Evolutionary conservation across 176 grass and related monocot species (phyloP).

Genomic region (Cymbopogon citratus): DNA sequence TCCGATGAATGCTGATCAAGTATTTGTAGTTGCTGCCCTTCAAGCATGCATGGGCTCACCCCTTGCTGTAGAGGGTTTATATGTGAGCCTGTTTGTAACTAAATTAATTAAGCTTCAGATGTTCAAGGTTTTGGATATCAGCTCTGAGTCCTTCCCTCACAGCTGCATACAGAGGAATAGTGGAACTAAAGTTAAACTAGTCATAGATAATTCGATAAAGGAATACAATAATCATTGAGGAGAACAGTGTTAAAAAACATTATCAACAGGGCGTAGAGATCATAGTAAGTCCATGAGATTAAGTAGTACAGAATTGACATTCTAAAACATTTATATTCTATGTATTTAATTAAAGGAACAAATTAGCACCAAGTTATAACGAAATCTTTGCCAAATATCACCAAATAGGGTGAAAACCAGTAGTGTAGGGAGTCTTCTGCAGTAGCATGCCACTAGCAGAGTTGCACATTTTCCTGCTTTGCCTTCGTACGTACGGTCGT

Average conservation of each 20-base stretch:
- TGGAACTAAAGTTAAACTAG: not conserved
- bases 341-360: no score
- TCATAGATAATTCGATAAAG: not conserved
- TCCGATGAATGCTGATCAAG: not conserved
- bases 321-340: no score
- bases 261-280: not conserved
- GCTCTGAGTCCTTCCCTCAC: not conserved
- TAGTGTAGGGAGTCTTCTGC: no score
- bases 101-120: not conserved
- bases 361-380: no score
- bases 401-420: no score
- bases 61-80: not conserved
- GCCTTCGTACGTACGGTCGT: no score
- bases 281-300: no score
- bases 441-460: no score
- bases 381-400: no score
- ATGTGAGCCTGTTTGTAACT: not conserved
- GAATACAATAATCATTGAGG: not conserved
- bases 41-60: not conserved
- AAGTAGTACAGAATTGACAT: no score
- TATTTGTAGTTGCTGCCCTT: not conserved
- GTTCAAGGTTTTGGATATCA: not conserved
- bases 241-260: not conserved
- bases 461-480: no score
- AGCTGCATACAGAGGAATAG: not conserved